Percentiles rank a stretch among this genome's conserved stretches.
Conservation (phyloP, 2,329 filamentous ascomycete genomes). For the Ophioceras dolichostomum region DNA sequence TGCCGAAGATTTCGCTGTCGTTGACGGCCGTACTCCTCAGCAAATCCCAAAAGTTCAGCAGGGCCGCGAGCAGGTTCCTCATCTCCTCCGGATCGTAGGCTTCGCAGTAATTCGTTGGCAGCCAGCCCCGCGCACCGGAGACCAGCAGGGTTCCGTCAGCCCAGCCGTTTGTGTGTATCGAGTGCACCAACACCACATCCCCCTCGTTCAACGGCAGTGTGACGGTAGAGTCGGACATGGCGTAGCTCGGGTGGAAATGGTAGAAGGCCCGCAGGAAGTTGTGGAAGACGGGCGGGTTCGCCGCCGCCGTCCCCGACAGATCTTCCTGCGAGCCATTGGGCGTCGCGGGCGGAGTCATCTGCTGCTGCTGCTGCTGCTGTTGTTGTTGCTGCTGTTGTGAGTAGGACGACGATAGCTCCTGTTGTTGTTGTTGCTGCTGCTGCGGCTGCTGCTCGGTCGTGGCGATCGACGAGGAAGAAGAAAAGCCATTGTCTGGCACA, state of each 20-base stretch:
- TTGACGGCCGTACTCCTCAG: slow-evolving; percentile 66
- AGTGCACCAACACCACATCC: slow-evolving; percentile 88
- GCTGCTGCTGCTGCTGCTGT: slow-evolving; percentile 20
- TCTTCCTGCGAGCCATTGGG: slow-evolving; percentile 57
- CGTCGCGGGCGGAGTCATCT: slow-evolving; percentile 69
- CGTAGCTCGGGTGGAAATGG: slow-evolving; percentile 71
- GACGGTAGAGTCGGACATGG: slow-evolving; percentile 72
- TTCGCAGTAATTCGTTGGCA: slow-evolving; percentile 97
- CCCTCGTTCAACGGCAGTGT: slow-evolving; percentile 82
- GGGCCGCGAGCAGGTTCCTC: slow-evolving; percentile 68
- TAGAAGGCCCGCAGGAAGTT: slow-evolving; percentile 94
- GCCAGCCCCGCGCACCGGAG: slow-evolving; percentile 81
- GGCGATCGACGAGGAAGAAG: slow-evolving; percentile 8
- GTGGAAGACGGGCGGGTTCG: slow-evolving; percentile 58
- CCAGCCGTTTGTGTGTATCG: slow-evolving; percentile 97
- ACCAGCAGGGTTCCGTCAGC: slow-evolving; percentile 85
- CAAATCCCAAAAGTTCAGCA: slow-evolving; percentile 88
- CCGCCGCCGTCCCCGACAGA: slow-evolving; percentile 28
- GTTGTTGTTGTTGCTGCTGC: slow-evolving; percentile 10
- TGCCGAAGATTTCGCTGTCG: slow-evolving; percentile 68
- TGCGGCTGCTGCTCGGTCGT: too few relatives aligned
- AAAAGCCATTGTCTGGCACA: slow-evolving; percentile 13
- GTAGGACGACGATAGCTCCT: slow-evolving; percentile 8
- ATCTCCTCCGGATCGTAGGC: slow-evolving; percentile 84
- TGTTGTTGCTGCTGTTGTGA: background rate